phyloP scores from a whole-genome alignment of 352 stramenopile species.

The Pythium periplocum region DNA sequence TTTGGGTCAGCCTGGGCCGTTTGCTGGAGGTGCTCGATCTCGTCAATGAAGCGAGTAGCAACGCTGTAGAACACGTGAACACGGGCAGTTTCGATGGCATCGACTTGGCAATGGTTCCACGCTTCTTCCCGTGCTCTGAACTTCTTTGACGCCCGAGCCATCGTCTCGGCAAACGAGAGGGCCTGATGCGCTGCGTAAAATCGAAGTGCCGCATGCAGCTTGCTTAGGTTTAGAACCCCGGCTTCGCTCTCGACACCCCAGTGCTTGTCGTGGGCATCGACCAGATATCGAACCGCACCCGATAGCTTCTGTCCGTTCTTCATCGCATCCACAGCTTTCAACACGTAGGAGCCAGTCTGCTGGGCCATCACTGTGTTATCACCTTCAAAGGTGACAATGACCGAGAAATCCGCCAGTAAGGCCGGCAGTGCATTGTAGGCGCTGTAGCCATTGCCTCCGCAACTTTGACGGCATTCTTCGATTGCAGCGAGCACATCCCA shows the following conservation, averaged over 20 bases:
- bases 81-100: constrained; percentile 62
- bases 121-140: constrained; percentile 22
- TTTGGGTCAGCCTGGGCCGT: constrained; percentile 4
- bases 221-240: constrained; percentile 26
- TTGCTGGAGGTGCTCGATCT: constrained; percentile 42
- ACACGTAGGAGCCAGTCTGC: constrained; percentile 81
- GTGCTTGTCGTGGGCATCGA: constrained; percentile 16
- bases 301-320: constrained; percentile 39
- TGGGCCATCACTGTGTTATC: constrained; percentile 97
- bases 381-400: constrained; percentile 96
- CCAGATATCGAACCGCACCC: constrained; percentile 58
- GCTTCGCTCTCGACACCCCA: constrained; percentile 26
- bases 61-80: constrained; percentile 79
- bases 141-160: constrained; percentile 13
- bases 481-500: constrained; percentile 89
- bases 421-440: constrained; percentile 87
- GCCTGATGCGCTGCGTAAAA: constrained; percentile 52
- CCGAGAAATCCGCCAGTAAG: constrained; percentile 90
- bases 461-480: constrained; percentile 92
- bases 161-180: constrained; percentile 31
- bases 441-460: constrained; percentile 94
- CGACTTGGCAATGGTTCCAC: constrained; percentile 69
- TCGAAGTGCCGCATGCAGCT: constrained; percentile 38
- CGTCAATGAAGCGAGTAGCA: constrained; percentile 45
- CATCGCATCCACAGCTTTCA: constrained; percentile 55